A percentile compares a stretch with the other conserved stretches of the same genome.
Evolutionary conservation across 441 rosid species (phyloP).

Genomic region (Omphalea diandra): DNA sequence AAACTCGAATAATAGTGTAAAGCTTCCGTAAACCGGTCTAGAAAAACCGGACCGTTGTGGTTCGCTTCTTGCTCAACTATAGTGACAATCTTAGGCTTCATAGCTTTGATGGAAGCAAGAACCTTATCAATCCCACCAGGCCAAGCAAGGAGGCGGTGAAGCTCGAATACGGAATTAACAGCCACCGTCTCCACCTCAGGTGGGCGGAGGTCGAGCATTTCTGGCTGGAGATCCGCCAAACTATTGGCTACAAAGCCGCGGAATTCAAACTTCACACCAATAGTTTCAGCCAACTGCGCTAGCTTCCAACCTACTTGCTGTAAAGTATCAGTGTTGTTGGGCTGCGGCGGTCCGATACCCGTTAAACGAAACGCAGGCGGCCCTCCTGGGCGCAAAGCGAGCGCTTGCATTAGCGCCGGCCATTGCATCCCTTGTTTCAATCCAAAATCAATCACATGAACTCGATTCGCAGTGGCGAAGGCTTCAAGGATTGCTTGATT

Average conservation of each 20-base stretch:
- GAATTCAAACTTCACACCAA: slow-evolving; percentile 74
- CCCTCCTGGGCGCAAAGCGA: slow-evolving; percentile 84
- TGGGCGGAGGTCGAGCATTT: slow-evolving; percentile 68
- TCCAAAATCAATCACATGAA: slow-evolving; percentile 81
- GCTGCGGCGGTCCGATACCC: slow-evolving; percentile 74
- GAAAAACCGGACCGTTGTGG: slow-evolving; percentile 75
- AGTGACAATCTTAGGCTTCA: slow-evolving; percentile 79
- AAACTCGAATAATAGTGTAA: slow-evolving; percentile 75
- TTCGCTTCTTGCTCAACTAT: slow-evolving; percentile 89
- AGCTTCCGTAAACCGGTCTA: slow-evolving; percentile 82
- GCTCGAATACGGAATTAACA: slow-evolving; percentile 85
- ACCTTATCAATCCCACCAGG: slow-evolving; percentile 75
- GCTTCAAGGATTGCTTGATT: slow-evolving; percentile 95
- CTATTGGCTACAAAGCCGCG: slow-evolving; percentile 76
- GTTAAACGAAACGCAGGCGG: slow-evolving; percentile 82
- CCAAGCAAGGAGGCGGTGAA: slow-evolving; percentile 63
- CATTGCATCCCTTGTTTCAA: slow-evolving; percentile 86
- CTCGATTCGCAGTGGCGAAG: slow-evolving; percentile 54
- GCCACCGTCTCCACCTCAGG: slow-evolving; percentile 71
- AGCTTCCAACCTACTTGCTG: slow-evolving; percentile 81
- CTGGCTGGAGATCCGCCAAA: slow-evolving; percentile 81
- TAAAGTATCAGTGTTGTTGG: slow-evolving; percentile 56
- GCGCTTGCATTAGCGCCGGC: slow-evolving; percentile 83
- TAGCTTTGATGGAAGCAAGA: slow-evolving; percentile 51
- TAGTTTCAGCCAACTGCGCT: slow-evolving; percentile 74